phyloP scores from a whole-genome alignment of 192 early-diverging fungal species.

The Mortierella claussenii region DNA sequence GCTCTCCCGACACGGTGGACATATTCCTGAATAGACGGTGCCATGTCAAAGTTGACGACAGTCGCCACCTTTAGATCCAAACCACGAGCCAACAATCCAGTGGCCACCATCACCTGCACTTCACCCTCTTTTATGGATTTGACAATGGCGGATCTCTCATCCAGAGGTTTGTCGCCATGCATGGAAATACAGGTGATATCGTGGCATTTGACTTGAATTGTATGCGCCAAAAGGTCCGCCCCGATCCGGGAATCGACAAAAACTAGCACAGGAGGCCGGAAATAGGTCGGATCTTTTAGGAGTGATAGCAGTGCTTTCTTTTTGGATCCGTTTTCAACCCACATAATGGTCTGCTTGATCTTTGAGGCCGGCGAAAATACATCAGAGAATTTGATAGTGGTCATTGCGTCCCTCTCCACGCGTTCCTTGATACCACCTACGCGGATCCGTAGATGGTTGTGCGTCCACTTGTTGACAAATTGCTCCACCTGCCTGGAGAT shows the following conservation, averaged over 20 bases:
- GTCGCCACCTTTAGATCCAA: conserved; percentile 61
- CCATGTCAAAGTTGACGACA: conserved; percentile 71
- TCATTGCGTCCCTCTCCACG: neutral
- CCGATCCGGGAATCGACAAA: conserved; percentile 67
- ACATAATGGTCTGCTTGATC: conserved; percentile 66
- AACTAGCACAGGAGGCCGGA: conserved; percentile 59
- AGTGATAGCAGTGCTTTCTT: conserved; percentile 64
- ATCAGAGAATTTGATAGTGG: neutral
- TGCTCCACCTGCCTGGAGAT: conserved; percentile 45
- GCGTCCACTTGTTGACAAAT: conserved; percentile 22
- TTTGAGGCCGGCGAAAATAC: conserved; percentile 36
- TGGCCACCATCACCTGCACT: conserved; percentile 60
- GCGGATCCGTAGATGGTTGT: conserved; percentile 45
- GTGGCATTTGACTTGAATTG: conserved; percentile 55
- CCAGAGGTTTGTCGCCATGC: conserved; percentile 62
- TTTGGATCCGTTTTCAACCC: conserved; percentile 67
- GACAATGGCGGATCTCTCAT: conserved; percentile 53
- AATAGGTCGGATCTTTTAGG: conserved; percentile 63
- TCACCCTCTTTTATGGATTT: conserved; percentile 36
- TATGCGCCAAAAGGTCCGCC: conserved; percentile 60
- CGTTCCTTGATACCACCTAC: conserved; percentile 31
- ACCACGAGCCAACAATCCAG: conserved; percentile 64
- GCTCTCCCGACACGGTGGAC: conserved; percentile 67
- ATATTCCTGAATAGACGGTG: conserved; percentile 64
- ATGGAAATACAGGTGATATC: conserved; percentile 53